Conservation (phyloP, 257 asterid species). For the Gentiana dahurica region DNA sequence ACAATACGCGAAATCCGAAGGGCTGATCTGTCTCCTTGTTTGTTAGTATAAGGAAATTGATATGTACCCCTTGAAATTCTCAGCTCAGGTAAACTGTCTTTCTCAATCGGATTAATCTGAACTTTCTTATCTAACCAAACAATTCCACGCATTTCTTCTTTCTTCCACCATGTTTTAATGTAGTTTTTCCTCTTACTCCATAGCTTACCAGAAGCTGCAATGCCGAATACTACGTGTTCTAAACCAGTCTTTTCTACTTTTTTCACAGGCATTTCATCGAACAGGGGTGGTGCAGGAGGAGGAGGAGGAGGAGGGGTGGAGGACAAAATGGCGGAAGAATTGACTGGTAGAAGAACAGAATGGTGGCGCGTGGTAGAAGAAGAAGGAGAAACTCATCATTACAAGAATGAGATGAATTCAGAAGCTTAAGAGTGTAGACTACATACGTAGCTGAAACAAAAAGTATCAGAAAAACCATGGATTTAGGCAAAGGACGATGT, state of each 20-base stretch:
- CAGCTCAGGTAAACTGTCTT: conserved; percentile 33
- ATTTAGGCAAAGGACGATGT: conserved; percentile 36
- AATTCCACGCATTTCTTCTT: conserved; percentile 45
- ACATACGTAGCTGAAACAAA: conserved; percentile 45
- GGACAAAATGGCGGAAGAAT: background rate
- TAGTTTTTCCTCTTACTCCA: conserved; percentile 71
- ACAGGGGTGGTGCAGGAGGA: too few species aligned
- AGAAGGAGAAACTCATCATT: conserved; percentile 6
- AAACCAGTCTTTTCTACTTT: conserved; percentile 28
- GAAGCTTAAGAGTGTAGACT: conserved; percentile 24
- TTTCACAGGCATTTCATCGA: background rate
- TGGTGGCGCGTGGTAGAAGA: background rate
- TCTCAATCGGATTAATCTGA: conserved; percentile 17
- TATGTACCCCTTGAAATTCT: conserved; percentile 60
- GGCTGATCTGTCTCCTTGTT: conserved; percentile 70
- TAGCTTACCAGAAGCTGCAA: conserved; percentile 67
- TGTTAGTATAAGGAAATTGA: conserved; percentile 42
- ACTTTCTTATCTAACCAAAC: conserved; percentile 67
- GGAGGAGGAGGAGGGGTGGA: background rate
- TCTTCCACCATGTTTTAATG: conserved; percentile 69
- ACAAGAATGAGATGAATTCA: conserved; percentile 7
- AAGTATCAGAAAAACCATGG: conserved; percentile 50
- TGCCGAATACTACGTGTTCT: conserved; percentile 68
- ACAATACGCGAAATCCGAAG: conserved; percentile 72
- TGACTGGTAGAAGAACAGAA: conserved; percentile 1